Evolutionary conservation across 2,329 filamentous ascomycete genomes (phyloP).

Genomic region (Trichoderma guizhouense): DNA sequence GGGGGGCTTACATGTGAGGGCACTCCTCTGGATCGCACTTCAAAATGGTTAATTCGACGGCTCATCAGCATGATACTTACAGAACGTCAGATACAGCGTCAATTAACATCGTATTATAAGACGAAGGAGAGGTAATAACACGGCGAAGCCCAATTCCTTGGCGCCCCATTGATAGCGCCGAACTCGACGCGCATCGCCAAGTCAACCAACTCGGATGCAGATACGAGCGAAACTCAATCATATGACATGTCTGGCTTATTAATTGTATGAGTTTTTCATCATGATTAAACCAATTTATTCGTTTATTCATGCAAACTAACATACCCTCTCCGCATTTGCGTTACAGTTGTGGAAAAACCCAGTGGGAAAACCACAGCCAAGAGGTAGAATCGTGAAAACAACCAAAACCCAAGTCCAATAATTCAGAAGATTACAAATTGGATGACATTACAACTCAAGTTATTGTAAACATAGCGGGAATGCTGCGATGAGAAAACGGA

Average conservation of each 20-base stretch:
- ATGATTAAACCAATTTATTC: not conserved
- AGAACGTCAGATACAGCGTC: not conserved
- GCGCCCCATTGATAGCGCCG: not conserved
- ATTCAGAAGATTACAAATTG: not conserved
- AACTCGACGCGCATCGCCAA: not conserved
- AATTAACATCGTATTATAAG: not conserved
- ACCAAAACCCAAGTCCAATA: not conserved
- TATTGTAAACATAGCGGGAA: not conserved
- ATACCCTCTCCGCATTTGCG: not conserved
- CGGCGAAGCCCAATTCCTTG: not conserved
- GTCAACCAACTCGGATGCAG: not conserved
- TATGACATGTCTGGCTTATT: not conserved
- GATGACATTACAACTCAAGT: not conserved
- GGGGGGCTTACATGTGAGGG: not conserved
- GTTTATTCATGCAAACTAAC: not conserved
- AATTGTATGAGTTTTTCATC: not conserved
- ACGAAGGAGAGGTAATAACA: not conserved
- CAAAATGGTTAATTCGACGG: not conserved
- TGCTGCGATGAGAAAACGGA: not conserved
- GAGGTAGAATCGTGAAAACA: not conserved
- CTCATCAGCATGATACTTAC: not conserved
- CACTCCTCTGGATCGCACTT: not conserved
- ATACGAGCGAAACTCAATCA: not conserved
- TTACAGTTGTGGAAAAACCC: slow-evolving; percentile 2
- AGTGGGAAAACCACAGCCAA: slow-evolving; percentile 2